These are phyloP conservation scores for Ophiostoma sp. DNA, from an alignment of 2,329 filamentous ascomycete species.

Conservation along the genomic window DNA sequence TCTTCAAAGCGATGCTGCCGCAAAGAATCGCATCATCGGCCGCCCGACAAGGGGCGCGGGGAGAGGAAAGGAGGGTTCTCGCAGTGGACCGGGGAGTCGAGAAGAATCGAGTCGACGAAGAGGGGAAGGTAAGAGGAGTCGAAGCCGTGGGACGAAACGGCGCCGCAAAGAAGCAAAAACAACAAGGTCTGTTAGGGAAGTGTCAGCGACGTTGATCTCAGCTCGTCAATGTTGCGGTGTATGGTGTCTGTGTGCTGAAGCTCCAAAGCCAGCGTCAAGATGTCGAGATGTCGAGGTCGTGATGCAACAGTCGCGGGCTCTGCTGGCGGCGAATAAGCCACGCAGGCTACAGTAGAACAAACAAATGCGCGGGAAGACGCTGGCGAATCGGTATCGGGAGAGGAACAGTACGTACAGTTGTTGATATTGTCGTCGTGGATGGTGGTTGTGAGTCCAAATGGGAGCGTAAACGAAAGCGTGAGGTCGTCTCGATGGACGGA, in stretches of 20 bases:
- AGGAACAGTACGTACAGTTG: neutral
- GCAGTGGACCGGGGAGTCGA: neutral
- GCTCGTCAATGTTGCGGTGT: neutral
- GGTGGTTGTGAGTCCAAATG: neutral
- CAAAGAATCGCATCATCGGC: constrained; percentile 25
- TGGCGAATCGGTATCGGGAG: too few relatives aligned
- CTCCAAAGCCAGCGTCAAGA: neutral
- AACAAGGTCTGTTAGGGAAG: neutral
- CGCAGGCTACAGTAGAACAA: neutral
- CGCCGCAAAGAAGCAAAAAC: constrained; percentile 1
- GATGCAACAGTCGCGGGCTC: constrained; percentile 7
- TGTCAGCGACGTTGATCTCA: neutral
- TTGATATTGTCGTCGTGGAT: neutral
- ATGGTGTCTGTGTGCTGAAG: neutral
- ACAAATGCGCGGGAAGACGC: neutral
- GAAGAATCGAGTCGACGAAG: neutral
- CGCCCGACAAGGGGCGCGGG: constrained; percentile 13
- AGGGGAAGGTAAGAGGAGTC: neutral
- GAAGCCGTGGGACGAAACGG: neutral
- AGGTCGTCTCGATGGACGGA: constrained; percentile 10
- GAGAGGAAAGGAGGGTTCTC: neutral
- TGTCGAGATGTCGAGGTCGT: neutral
- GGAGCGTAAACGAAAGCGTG: neutral
- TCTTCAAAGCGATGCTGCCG: constrained; percentile 25
- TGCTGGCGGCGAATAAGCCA: neutral